phyloP scores from a whole-genome alignment of 306 rosid genomes.

The Biancaea sappan region DNA sequence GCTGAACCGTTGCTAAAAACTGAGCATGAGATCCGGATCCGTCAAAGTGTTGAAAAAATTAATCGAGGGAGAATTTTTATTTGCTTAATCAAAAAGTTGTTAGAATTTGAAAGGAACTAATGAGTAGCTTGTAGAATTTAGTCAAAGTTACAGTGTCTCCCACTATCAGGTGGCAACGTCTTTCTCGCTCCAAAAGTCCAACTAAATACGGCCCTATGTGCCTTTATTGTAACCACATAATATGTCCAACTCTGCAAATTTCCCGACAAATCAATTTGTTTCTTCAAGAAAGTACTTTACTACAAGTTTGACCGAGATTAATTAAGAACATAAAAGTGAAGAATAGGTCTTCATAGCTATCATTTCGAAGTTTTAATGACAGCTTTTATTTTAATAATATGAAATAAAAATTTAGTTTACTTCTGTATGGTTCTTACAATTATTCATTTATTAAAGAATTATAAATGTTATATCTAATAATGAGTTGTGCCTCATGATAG shows the following conservation, averaged over 20 bases:
- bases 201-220: constrained; percentile 33
- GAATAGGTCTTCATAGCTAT: constrained; percentile 24
- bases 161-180: constrained; percentile 37
- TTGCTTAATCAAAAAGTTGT: neutral
- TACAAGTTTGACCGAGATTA: constrained; percentile 29
- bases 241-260: constrained; percentile 26
- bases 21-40: too few relatives aligned
- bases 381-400: too few relatives aligned
- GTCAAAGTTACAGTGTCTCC: constrained; percentile 31
- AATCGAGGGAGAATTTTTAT: too few relatives aligned
- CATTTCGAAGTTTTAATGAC: too few relatives aligned
- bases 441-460: too few relatives aligned
- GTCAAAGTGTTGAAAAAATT: too few relatives aligned
- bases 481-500: too few relatives aligned
- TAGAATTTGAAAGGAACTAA: constrained; percentile 26
- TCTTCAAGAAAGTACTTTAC: constrained; percentile 41
- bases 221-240: constrained; percentile 32
- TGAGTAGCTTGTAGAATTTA: constrained; percentile 29
- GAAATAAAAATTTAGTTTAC: too few relatives aligned
- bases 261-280: constrained; percentile 3
- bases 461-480: too few relatives aligned
- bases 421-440: too few relatives aligned
- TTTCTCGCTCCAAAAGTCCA: constrained; percentile 37
- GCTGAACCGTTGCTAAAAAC: too few relatives aligned
- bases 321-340: neutral